phyloP scores from a whole-genome alignment of 2,329 filamentous ascomycete species.

The Diplodia sapinea region DNA sequence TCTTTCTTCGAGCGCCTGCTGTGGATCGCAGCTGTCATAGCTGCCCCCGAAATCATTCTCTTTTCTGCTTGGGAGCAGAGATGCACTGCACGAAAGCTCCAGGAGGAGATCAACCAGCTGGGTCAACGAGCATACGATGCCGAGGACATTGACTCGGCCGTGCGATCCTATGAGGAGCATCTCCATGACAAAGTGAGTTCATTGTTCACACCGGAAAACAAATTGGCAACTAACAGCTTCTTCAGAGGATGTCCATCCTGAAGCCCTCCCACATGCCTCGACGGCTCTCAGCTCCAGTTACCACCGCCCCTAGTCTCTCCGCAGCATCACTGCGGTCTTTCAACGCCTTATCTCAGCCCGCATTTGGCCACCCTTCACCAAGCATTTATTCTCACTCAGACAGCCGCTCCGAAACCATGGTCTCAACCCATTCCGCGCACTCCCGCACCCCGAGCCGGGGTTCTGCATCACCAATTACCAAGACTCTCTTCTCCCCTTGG shows the following conservation, averaged over 20 bases:
- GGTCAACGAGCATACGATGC: not conserved
- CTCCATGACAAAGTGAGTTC: slow-evolving; percentile 2
- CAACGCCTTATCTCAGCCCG: not conserved
- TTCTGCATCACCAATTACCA: not conserved
- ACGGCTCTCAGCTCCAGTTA: slow-evolving; percentile 5
- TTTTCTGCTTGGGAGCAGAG: slow-evolving; percentile 39
- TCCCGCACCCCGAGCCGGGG: slow-evolving; percentile 6
- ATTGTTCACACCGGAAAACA: too few species aligned
- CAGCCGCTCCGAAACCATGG: slow-evolving; percentile 16
- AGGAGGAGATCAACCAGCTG: slow-evolving; percentile 30
- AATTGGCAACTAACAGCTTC: not conserved
- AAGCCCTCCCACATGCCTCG: not conserved
- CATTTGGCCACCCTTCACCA: not conserved
- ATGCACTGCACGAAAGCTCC: slow-evolving; percentile 33
- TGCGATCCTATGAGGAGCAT: slow-evolving; percentile 12
- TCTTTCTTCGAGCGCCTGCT: slow-evolving; percentile 26
- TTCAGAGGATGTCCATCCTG: not conserved
- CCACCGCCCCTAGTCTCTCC: not conserved
- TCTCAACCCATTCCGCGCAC: not conserved
- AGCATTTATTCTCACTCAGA: slow-evolving; percentile 17
- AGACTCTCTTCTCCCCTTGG: slow-evolving; percentile 8
- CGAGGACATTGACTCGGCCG: slow-evolving; percentile 12
- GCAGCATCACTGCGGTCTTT: slow-evolving; percentile 7
- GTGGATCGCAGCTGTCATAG: slow-evolving; percentile 37
- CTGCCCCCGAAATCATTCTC: slow-evolving; percentile 37